Base-by-base conservation (phyloP, 1,284 basidiomycete species). In the Malassezia pachydermatis region DNA sequence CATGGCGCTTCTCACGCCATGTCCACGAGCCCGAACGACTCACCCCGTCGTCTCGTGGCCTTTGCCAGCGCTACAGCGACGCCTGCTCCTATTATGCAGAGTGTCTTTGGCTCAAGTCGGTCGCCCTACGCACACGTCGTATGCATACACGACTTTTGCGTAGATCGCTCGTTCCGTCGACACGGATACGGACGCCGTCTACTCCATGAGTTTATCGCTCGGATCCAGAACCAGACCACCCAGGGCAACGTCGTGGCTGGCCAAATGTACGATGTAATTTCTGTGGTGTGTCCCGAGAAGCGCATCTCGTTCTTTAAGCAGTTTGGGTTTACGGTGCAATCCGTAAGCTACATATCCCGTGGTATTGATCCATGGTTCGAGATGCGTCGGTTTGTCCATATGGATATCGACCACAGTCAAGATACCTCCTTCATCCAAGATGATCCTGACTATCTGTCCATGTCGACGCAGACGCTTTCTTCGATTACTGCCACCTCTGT, bases 1-100 rank as follows among this genome's bases (percentile, higher is more conserved):
- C 64, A 64, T 8, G 69, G 62, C 37, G 62, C 65, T 5, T 62
- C 67, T 2, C 65, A 65, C 4, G 65, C 66, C 1, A 50, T 69
- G 11, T 58, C 57, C 9, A 55, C 64, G 4, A 41, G 51, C 2
- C 46, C 41, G 16, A 40, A 50, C 4, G 54, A 54, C 11, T 44
- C 54, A 7, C 53, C 60, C 4, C 54, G 68, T 30, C 59, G 53
- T 19, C 52, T 71, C 13, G 55, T 70, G 17, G 68, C 54, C 13
- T 63, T 59, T 49, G 48, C 56, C 22, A 59, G 54, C 4, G 65
- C 50, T n/a, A 70, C 67, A 5, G 67, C 67, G 10, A 55, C 67
- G 1, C 55, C 65, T 10, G 65, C 65, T 1, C 47, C 62, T 22
- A 62, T 67, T 2, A 50, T 60, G 8, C 51, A 60, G 8, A 54